A percentile compares a stretch with the other conserved stretches of the same genome.
phyloP scores from a whole-genome alignment of 352 stramenopile species.

The Globisporangium heterothallicum region DNA sequence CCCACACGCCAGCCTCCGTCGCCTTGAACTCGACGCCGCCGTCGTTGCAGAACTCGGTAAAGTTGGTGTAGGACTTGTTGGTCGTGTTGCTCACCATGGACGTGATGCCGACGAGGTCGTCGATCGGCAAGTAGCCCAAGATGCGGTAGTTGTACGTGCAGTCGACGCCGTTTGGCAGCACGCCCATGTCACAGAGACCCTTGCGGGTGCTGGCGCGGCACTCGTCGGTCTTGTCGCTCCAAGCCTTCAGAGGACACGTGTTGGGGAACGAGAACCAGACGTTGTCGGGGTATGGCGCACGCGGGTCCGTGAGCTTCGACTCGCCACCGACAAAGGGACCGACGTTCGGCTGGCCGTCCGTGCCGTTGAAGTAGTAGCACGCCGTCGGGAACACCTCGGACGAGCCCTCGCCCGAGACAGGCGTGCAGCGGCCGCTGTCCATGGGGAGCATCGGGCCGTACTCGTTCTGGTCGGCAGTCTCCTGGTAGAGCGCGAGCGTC shows the following conservation, averaged over 20 bases:
- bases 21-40: constrained; percentile 57
- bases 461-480: constrained; percentile 43
- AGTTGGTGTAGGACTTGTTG: constrained; percentile 45
- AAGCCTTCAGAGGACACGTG: constrained; percentile 48
- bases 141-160: constrained; percentile 66
- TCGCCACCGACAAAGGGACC: constrained; percentile 58
- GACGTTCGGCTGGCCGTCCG: constrained; percentile 47
- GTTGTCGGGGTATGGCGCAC: constrained; percentile 40
- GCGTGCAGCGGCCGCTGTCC: constrained; percentile 59
- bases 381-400: constrained; percentile 32
- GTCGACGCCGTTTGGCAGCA: constrained; percentile 49
- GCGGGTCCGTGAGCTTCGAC: constrained; percentile 27
- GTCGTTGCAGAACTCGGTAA: constrained; percentile 55
- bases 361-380: constrained; percentile 69
- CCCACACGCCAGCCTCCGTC: constrained; percentile 32
- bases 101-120: constrained; percentile 75
- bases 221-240: constrained; percentile 37
- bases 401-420: constrained; percentile 17
- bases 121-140: constrained; percentile 57
- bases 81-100: constrained; percentile 51
- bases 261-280: constrained; percentile 74
- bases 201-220: constrained; percentile 39
- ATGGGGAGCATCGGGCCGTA: constrained; percentile 69
- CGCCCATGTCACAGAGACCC: constrained; percentile 48
- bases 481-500: constrained; percentile 50